Evolutionary conservation across 352 stramenopile genomes (phyloP).

Genomic region (Globisporangium rhizosaccharum): DNA sequence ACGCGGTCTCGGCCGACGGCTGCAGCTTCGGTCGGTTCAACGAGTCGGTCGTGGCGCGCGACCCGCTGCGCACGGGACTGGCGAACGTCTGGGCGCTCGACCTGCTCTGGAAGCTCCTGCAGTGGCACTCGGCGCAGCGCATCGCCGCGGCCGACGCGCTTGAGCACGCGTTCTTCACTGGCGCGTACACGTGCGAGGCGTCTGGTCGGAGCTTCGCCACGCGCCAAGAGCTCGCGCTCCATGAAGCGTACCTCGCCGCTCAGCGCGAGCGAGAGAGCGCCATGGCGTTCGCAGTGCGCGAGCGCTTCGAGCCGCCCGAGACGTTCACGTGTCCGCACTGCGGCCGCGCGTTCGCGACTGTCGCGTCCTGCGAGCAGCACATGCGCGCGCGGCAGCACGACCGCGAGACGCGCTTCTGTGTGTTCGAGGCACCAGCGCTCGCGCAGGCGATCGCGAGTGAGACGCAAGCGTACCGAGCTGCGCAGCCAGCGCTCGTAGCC

Average conservation of each 20-base stretch:
- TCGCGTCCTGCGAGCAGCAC: conserved; percentile 58
- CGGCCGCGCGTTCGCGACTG: conserved; percentile 51
- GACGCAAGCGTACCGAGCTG: conserved; percentile 12
- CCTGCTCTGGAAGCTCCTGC: conserved; percentile 92
- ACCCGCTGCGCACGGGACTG: conserved; percentile 89
- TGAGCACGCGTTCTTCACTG: conserved; percentile 83
- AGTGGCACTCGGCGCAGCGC: conserved; percentile 89
- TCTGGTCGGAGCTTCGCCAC: conserved; percentile 67
- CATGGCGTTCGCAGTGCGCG: conserved; percentile 49
- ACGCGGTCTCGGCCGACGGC: conserved; percentile 67
- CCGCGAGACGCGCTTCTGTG: conserved; percentile 42
- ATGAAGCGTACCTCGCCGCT: conserved; percentile 57
- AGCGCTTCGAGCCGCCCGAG: conserved; percentile 45
- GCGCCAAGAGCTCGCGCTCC: conserved; percentile 42
- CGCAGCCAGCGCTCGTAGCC: not conserved
- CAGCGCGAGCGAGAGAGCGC: conserved; percentile 40
- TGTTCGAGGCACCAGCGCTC: conserved; percentile 33
- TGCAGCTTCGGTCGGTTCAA: conserved; percentile 91
- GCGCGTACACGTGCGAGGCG: conserved; percentile 60
- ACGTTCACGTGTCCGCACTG: conserved; percentile 60
- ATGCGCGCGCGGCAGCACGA: conserved; percentile 38
- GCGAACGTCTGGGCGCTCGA: conserved; percentile 79
- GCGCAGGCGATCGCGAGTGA: conserved; percentile 18
- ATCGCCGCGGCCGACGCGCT: conserved; percentile 76
- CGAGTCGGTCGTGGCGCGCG: conserved; percentile 82